Evolutionary conservation across 2,329 filamentous ascomycete species (phyloP).

Genomic region (Teratosphaeria destructans): DNA sequence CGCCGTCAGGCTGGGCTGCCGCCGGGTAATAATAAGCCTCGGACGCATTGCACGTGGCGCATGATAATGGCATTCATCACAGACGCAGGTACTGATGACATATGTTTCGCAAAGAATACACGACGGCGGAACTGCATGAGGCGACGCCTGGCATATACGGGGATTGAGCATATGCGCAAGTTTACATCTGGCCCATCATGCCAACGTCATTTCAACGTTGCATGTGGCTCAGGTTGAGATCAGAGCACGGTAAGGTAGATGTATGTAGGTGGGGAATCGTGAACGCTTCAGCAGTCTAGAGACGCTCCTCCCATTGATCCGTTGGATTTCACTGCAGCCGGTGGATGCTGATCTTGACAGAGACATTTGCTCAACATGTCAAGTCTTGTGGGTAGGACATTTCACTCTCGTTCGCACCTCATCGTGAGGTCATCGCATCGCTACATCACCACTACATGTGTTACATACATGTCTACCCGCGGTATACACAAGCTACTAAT

Average conservation of each 20-base stretch:
- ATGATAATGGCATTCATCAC: not conserved
- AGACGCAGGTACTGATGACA: not conserved
- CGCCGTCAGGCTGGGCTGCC: too few species aligned
- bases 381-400: not conserved
- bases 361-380: not conserved
- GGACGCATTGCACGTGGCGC: not conserved
- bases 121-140: not conserved
- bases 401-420: not conserved
- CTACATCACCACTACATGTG: not conserved
- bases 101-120: not conserved
- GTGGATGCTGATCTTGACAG: not conserved
- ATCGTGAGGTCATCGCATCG: not conserved
- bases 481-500: not conserved
- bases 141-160: not conserved
- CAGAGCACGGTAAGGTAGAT: not conserved
- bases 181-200: not conserved
- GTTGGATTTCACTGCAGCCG: not conserved
- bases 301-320: not conserved
- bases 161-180: not conserved
- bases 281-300: not conserved
- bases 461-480: not conserved
- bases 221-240: not conserved
- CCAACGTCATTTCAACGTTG: not conserved
- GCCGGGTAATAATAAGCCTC: too few species aligned
- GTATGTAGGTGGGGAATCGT: not conserved